Percentiles rank a stretch among this genome's conserved stretches.
Evolutionary conservation across 1,139 yeast genomes (phyloP).

Genomic region (Geotrichum australiense): DNA sequence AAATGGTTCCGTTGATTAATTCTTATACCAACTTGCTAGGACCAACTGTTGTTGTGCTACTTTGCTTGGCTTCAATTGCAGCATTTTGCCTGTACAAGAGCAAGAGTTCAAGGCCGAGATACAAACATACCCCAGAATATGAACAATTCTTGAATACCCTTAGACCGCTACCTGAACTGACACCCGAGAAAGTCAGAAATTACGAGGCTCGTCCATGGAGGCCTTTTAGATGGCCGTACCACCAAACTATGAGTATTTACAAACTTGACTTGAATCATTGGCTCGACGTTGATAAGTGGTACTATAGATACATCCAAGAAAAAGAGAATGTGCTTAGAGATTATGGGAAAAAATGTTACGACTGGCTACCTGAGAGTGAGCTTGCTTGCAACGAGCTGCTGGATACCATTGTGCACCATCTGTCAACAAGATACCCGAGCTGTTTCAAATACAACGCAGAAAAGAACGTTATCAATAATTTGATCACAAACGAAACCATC

Average conservation of each 20-base stretch:
- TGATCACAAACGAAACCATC: conserved; percentile 52
- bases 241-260: conserved; percentile 70
- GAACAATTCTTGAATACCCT: conserved; percentile 31
- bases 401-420: conserved; percentile 54
- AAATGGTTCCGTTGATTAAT: too few relatives aligned
- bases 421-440: conserved; percentile 55
- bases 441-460: conserved; percentile 49
- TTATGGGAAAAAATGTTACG: conserved; percentile 57
- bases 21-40: too few relatives aligned
- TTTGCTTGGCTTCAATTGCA: too few relatives aligned
- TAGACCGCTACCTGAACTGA: conserved; percentile 49
- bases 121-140: neutral
- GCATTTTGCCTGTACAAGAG: too few relatives aligned
- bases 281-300: conserved; percentile 74
- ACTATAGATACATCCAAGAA: conserved; percentile 56
- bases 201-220: conserved; percentile 77
- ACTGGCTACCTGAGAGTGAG: conserved; percentile 61
- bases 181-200: conserved; percentile 58
- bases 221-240: conserved; percentile 75
- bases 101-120: too few relatives aligned
- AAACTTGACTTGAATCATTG: conserved; percentile 65
- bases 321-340: conserved; percentile 50
- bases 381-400: conserved; percentile 58
- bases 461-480: conserved; percentile 50
- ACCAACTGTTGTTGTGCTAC: too few relatives aligned